These are phyloP conservation scores for Nitzschia inconspicua DNA, from an alignment of 108 stramenopile genomes.

Conservation along the genomic window DNA sequence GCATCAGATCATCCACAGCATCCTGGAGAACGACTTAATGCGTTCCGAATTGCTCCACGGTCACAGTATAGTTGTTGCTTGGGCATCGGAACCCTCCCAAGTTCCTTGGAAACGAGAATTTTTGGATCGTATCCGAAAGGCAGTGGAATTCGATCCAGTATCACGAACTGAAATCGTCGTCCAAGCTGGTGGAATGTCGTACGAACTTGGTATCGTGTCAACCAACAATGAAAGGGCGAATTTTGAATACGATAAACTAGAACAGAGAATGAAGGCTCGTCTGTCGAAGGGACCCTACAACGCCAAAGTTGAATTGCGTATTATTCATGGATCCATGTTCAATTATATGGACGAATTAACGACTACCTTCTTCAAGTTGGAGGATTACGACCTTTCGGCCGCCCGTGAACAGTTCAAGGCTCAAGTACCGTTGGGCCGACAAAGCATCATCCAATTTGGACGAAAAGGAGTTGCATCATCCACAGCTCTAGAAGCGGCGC, in stretches of 20 bases:
- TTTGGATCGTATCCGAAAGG: slow-evolving; percentile 21
- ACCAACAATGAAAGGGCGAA: background rate
- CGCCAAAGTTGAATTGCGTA: slow-evolving; percentile 5
- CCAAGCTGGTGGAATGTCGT: slow-evolving; percentile 8
- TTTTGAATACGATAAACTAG: slow-evolving; percentile 9
- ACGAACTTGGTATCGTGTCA: slow-evolving; percentile 18
- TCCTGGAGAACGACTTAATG: slow-evolving; percentile 9
- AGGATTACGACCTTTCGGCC: slow-evolving; percentile 58
- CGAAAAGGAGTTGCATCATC: background rate
- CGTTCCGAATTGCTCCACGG: background rate
- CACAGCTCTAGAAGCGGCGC: background rate
- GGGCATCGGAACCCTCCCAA: background rate
- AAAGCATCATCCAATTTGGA: slow-evolving; percentile 57
- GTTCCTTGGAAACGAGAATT: slow-evolving; percentile 19
- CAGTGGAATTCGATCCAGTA: slow-evolving; percentile 14
- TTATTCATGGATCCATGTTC: slow-evolving; percentile 10
- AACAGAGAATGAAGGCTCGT: slow-evolving; percentile 9
- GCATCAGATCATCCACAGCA: slow-evolving; percentile 26
- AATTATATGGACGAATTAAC: slow-evolving; percentile 2
- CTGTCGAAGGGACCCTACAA: background rate
- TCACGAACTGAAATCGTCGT: slow-evolving; percentile 18
- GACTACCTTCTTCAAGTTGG: slow-evolving; percentile 20
- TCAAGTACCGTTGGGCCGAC: slow-evolving; percentile 65
- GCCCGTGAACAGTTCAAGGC: slow-evolving; percentile 55
- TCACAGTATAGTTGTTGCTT: slow-evolving; percentile 9